Evolutionary conservation across 192 early-diverging fungal genomes (phyloP).

Genomic region (Coemansia furcata): DNA sequence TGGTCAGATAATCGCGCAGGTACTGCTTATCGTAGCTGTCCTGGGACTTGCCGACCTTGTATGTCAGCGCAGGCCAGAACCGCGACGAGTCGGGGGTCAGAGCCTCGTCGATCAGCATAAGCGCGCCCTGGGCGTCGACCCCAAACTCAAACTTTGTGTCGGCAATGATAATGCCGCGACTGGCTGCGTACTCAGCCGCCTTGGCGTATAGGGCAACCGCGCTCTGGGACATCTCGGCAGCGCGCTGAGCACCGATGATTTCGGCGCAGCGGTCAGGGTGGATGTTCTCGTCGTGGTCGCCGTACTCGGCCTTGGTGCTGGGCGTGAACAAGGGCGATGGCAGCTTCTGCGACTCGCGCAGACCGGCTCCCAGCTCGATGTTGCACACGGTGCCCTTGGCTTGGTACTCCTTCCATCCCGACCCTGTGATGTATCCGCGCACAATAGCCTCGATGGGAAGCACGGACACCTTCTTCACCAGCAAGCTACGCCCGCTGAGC

Average conservation of each 20-base stretch:
- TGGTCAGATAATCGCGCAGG: conserved; percentile 88
- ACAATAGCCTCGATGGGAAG: conserved; percentile 98
- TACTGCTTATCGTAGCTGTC: conserved; percentile 97
- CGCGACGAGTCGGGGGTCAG: conserved; percentile 98
- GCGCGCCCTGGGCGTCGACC: conserved; percentile 71
- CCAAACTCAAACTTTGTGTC: conserved; percentile 99
- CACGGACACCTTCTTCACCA: conserved; percentile 89
- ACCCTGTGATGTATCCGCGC: conserved; percentile 96
- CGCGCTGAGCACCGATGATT: conserved; percentile 80
- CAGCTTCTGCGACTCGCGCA: conserved; percentile 85
- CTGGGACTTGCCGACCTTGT: conserved; percentile 75
- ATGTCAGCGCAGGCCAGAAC: conserved; percentile 90
- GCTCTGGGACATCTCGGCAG: conserved; percentile 69
- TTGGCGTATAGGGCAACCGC: conserved; percentile 78
- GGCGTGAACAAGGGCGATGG: conserved; percentile 88
- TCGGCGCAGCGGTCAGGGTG: conserved; percentile 85
- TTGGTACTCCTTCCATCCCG: conserved; percentile 95
- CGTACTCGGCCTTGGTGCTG: conserved; percentile 98
- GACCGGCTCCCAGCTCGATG: conserved; percentile 74
- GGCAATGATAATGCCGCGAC: conserved; percentile 94
- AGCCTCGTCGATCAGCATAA: conserved; percentile 94
- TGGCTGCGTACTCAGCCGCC: conserved; percentile 80
- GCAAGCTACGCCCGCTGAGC: conserved; percentile 83
- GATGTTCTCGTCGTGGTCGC: conserved; percentile 98
- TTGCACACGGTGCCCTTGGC: conserved; percentile 91